phyloP scores from a whole-genome alignment of 2,329 filamentous ascomycete genomes.

The Orbilia ellipsospora region DNA sequence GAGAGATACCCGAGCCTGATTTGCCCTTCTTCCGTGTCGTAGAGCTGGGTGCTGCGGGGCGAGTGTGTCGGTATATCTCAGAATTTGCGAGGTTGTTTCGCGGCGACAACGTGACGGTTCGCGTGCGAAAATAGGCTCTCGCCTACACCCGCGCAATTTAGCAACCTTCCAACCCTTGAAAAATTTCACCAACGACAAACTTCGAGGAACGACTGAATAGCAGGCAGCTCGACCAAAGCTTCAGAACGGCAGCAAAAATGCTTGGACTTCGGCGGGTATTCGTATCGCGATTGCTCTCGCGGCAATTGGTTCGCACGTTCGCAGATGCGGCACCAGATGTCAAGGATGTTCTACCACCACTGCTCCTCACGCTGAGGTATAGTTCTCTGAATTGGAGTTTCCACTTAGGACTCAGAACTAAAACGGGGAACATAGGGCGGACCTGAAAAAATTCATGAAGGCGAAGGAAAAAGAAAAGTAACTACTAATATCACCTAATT shows the following conservation, averaged over 20 bases:
- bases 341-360: conserved; percentile 58
- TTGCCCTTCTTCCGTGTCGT: not conserved
- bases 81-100: not conserved
- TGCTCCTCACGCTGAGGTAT: conserved; percentile 62
- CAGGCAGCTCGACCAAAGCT: not conserved
- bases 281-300: conserved; percentile 37
- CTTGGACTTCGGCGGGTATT: conserved; percentile 29
- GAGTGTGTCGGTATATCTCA: too few species aligned
- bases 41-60: not conserved
- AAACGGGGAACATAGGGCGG: conserved; percentile 60
- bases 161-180: conserved; percentile 5
- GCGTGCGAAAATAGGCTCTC: conserved; percentile 42
- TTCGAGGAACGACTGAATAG: not conserved
- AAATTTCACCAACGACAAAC: conserved; percentile 3
- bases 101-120: conserved; percentile 18
- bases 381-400: not conserved
- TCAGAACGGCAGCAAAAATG: conserved; percentile 19
- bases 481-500: conserved; percentile 66
- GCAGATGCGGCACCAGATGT: conserved; percentile 20
- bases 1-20: not conserved
- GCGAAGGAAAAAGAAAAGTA: conserved; percentile 68
- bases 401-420: not conserved
- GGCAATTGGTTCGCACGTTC: conserved; percentile 45
- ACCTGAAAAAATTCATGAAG: conserved; percentile 75
- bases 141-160: conserved; percentile 35